phyloP scores from a whole-genome alignment of 2,329 filamentous ascomycete species.

The Pyricularia pennisetigena region DNA sequence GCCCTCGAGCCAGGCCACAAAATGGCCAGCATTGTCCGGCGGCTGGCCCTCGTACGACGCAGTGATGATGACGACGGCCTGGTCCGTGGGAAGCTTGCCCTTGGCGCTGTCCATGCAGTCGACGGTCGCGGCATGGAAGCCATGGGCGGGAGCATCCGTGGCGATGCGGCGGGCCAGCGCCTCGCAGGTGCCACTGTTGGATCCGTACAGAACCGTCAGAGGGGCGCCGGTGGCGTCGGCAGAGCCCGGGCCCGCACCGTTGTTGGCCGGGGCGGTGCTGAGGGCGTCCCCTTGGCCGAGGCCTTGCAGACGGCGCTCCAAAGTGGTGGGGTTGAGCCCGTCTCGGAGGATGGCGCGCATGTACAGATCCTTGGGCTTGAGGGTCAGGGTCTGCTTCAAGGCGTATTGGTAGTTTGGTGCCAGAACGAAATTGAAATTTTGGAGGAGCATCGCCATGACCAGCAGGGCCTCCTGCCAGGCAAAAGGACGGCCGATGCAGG shows the following conservation, averaged over 20 bases:
- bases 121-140: conserved; percentile 44
- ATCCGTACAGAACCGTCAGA: conserved; percentile 58
- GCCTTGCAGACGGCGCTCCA: conserved; percentile 31
- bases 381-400: conserved; percentile 42
- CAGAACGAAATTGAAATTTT: conserved; percentile 60
- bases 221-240: conserved; percentile 19
- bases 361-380: conserved; percentile 51
- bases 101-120: conserved; percentile 49
- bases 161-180: conserved; percentile 53
- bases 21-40: conserved; percentile 58
- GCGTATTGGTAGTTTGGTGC: conserved; percentile 49
- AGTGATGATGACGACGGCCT: conserved; percentile 45
- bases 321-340: conserved; percentile 36
- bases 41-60: conserved; percentile 64
- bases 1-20: conserved; percentile 53
- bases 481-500: conserved; percentile 61
- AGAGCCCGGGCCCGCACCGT: neutral
- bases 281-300: neutral
- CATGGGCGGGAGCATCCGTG: conserved; percentile 45
- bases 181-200: conserved; percentile 66
- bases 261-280: neutral
- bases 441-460: conserved; percentile 52
- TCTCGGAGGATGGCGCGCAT: conserved; percentile 52
- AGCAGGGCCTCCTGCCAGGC: conserved; percentile 65
- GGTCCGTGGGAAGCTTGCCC: conserved; percentile 47